Evolutionary conservation across 306 rosid species (phyloP), one percentile per base, ranked within the genome.

Genomic region (Hylodesmum podocarpum): DNA sequence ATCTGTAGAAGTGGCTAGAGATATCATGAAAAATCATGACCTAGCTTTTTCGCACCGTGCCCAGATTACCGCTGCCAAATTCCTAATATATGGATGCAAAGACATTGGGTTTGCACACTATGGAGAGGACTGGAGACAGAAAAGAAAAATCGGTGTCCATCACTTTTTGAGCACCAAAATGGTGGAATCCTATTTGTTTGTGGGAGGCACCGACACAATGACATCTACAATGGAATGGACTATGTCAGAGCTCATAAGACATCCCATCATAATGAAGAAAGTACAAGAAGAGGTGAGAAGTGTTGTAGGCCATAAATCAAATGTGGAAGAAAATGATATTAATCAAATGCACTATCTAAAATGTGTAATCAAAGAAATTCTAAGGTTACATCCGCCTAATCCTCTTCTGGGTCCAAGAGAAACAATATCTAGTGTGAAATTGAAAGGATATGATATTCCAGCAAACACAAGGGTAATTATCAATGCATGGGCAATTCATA

Each of bases 271-370:
- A 28, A 80, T 89, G 88, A 75, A 86, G 66, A 91, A 88, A 71
- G 89, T 59, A 0, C 91, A 88, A 15, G 84, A 86, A 70, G 95
- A 89, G 16, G 78, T 84, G 40, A 85, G 97, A 68, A 75, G 49
- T n/a, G 59, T 88, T 8, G 88, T 82, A 4, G 90, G 85, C 1
- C 16, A 41, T 0, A 88, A 84, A 66, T 9, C 73, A 49, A 73
- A 64, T n/a, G 39, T 88, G 3, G 89, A 84, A 10, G 73, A 74
- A 28, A 15, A 41, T 8, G 89, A 88, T 28, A 22, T 85, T 2
- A 65, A 31, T 0, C 41, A 85, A 50, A 89, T 92, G 96, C 37
- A 29, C 3, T 92, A 83, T 73, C 50, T 92, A 55, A 77, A 86
- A 25, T 84, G 85, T 69, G 79, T 87, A 0, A 4, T 82, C 12